phyloP scores from a whole-genome alignment of 352 stramenopile genomes.

The Stramenopiles sp. region DNA sequence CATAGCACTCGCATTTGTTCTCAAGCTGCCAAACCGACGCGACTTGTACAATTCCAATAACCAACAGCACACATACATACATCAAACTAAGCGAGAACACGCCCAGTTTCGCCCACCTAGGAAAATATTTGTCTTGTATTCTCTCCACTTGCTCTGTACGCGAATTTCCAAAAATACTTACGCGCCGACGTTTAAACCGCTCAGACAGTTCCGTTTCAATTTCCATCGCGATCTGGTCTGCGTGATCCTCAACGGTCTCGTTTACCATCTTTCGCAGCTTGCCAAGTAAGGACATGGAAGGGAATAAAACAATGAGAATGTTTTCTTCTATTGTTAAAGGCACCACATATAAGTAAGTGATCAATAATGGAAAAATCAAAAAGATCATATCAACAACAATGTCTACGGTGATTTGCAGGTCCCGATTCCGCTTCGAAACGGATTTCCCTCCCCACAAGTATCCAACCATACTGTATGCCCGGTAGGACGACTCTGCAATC shows the following conservation, averaged over 20 bases:
- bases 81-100: not conserved
- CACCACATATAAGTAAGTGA: not conserved
- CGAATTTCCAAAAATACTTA: not conserved
- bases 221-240: not conserved
- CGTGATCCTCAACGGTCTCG: not conserved
- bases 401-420: not conserved
- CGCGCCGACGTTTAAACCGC: not conserved
- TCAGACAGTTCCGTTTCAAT: not conserved
- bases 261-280: not conserved
- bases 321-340: not conserved
- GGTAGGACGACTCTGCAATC: not conserved
- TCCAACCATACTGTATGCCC: not conserved
- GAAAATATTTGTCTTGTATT: slow-evolving; percentile 5
- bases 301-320: not conserved
- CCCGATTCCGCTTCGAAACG: not conserved
- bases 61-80: not conserved
- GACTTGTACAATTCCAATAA: not conserved
- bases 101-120: not conserved
- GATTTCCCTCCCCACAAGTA: not conserved
- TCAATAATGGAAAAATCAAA: not conserved
- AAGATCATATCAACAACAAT: not conserved
- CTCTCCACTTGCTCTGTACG: not conserved
- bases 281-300: not conserved
- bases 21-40: not conserved
- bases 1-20: not conserved